phyloP scores from a whole-genome alignment of 1,284 basidiomycete species.

The Limonomyces culmigenus region DNA sequence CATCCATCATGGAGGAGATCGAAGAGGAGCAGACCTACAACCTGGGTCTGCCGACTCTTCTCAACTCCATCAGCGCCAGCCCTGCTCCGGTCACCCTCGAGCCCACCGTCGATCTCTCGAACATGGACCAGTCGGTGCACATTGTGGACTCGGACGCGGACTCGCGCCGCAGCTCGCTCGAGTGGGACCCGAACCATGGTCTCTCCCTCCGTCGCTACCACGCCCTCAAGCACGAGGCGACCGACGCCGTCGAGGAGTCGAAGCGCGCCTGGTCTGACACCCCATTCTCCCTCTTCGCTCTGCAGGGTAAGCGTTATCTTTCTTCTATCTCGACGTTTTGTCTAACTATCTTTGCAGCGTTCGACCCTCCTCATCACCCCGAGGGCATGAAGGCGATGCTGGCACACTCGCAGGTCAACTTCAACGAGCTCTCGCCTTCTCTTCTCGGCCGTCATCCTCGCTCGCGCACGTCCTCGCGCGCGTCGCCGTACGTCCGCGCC shows the following conservation, averaged over 20 bases:
- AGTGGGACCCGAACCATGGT: constrained; percentile 34
- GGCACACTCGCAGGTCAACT: constrained; percentile 54
- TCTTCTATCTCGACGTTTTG: neutral
- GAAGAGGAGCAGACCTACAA: constrained; percentile 46
- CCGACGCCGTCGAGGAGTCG: constrained; percentile 50
- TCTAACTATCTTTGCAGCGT: constrained; percentile 25
- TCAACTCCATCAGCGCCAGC: too few relatives aligned
- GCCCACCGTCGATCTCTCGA: constrained; percentile 4
- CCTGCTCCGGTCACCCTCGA: constrained; percentile 5
- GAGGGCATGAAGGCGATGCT: constrained; percentile 55
- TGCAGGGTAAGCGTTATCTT: constrained; percentile 40
- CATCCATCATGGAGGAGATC: constrained; percentile 65
- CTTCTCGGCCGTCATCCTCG: constrained; percentile 39
- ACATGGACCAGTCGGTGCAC: constrained; percentile 24
- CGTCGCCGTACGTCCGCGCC: constrained; percentile 53
- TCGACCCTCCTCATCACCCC: constrained; percentile 46
- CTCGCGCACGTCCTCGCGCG: constrained; percentile 48
- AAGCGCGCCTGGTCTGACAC: constrained; percentile 51
- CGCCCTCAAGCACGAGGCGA: constrained; percentile 50
- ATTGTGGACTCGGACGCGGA: constrained; percentile 39
- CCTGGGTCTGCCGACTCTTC: constrained; percentile 20
- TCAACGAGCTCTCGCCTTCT: constrained; percentile 50
- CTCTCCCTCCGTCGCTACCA: constrained; percentile 47
- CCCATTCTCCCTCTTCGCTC: constrained; percentile 47
- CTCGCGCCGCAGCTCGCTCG: constrained; percentile 14